Base-by-base conservation (phyloP, 495 filamentous ascomycete genomes). In the Rusavskia elegans region DNA sequence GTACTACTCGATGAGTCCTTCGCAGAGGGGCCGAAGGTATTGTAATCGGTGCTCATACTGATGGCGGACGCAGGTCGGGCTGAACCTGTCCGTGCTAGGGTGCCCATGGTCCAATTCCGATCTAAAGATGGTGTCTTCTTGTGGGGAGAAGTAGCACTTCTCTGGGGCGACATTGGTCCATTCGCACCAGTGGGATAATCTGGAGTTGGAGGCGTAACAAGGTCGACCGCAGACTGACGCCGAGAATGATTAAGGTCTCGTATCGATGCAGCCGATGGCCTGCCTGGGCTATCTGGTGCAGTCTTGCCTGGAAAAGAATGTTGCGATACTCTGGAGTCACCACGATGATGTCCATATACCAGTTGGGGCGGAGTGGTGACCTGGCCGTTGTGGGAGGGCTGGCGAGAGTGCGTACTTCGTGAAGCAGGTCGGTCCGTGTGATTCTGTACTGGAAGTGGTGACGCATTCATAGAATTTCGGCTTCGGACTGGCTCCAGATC, bases 71-170 rank as follows among this genome's bases (percentile, higher is more conserved):
- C 23, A n/a, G 59, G 56, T 30, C 55, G 51, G 23, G 53, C 41
- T 21, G 41, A 57, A 16, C 27, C 39, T 11, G 59, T 51, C 35
- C 61, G 62, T n/a, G 51, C 44, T 21, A 63, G 73, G 55, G 66
- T 66, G 21, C 83, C 80, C 66, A 90, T 80, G 20, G 85, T 88
- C 92, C 93, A 99, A 52, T 82, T 82, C 21, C 81, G 74, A 64
- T 97, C 93, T 59, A 97, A 87, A 1, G 92, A 97, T 1, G 83
- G 79, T 55, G 86, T 81, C 63, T 89, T 92, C 61, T 80, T 82
- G 59, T 94, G 87, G 0, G 66, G 56, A 17, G 68, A 59, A 32
- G 55, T 62, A 48, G 63, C 49, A 25, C 16, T 51, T 44, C 29
- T 63, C 49, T 41, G 53, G 48, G 49, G 52, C 17, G 57, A 39